phyloP scores from a whole-genome alignment of 2,329 filamentous ascomycete species.

The Cryphonectria parasitica region DNA sequence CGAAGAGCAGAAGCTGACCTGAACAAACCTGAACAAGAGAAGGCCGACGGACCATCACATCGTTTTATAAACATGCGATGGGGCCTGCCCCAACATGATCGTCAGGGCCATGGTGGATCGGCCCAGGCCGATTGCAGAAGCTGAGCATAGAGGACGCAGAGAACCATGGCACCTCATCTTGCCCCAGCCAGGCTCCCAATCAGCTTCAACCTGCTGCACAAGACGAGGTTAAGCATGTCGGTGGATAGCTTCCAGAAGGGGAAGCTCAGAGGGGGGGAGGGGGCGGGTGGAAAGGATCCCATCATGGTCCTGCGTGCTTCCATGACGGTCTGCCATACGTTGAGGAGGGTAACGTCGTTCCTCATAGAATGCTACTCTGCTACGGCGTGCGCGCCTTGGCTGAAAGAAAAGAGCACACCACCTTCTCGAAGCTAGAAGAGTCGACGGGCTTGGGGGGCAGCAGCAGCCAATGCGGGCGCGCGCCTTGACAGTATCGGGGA shows the following conservation, averaged over 20 bases:
- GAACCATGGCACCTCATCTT: neutral
- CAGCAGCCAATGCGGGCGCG: neutral
- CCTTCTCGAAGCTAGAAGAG: conserved; percentile 7
- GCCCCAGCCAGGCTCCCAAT: conserved; percentile 2
- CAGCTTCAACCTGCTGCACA: neutral
- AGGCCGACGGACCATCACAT: neutral
- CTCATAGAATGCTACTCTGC: neutral
- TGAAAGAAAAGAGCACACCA: conserved; percentile 1
- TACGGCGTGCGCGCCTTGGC: neutral
- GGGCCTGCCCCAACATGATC: neutral
- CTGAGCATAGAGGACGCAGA: conserved; percentile 1
- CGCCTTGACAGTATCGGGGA: neutral
- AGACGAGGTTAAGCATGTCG: neutral
- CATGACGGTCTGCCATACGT: neutral
- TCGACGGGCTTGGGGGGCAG: neutral
- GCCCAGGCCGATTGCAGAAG: conserved; percentile 10
- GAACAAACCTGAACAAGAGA: neutral
- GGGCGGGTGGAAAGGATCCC: neutral
- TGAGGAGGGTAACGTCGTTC: neutral
- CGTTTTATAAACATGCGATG: conserved; percentile 16
- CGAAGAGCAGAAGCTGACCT: conserved; percentile 22
- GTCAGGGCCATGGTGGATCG: neutral
- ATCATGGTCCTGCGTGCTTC: neutral
- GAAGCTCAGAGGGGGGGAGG: conserved; percentile 6
- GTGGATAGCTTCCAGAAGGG: conserved; percentile 2